Base-by-base conservation (phyloP, 495 filamentous ascomycete genomes). In the Penicillium angulare region DNA sequence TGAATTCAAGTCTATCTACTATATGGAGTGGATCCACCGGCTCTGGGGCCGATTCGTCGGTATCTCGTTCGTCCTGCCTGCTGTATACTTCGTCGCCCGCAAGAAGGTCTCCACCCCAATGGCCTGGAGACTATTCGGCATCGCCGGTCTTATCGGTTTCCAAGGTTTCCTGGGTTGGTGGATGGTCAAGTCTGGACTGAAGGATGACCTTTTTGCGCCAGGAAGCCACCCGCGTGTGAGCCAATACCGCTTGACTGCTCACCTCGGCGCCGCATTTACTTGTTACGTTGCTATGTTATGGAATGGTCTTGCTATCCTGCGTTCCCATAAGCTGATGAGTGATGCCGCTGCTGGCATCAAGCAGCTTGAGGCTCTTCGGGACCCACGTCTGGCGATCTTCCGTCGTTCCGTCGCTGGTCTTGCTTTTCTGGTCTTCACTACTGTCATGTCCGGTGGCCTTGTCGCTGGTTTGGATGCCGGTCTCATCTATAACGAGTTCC, bases 1-100 rank as follows among this genome's bases (percentile, higher is more conserved):
- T 26, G 95, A 97, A 63, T 98, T 96, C 74, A 96, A 97, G 68
- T 87, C 90, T 67, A 98, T 98, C 53, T 97, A 97, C 78, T 97
- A 86, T 68, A 97, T 98, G 95, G 93, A 98, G 79, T 98, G 95
- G 95, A 84, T 86, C 4, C 93, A 98, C 71, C 83, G 93, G 15
- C 80, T 96, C 35, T 97, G 93, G 90, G 93, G 95, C n/a, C 83
- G 93, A 39, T 76, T 95, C 45, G 86, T 98, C 32, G 93, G 95
- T 21, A 61, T 97, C 32, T 87, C 90, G 15, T 97, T 97, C 63
- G 83, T 95, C 17, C 61, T 96, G 13, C 93, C 93, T 1, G 86
- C 91, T 17, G 58, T 87, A 15, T 97, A 95, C 78, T 96, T 97
- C 60, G 79, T 97, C 55, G 83, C 87, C 8, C 84, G 86, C 22